These are phyloP conservation scores for Kodamaea neixiangensis DNA, from an alignment of 805 yeast genomes.

Conservation along the genomic window DNA sequence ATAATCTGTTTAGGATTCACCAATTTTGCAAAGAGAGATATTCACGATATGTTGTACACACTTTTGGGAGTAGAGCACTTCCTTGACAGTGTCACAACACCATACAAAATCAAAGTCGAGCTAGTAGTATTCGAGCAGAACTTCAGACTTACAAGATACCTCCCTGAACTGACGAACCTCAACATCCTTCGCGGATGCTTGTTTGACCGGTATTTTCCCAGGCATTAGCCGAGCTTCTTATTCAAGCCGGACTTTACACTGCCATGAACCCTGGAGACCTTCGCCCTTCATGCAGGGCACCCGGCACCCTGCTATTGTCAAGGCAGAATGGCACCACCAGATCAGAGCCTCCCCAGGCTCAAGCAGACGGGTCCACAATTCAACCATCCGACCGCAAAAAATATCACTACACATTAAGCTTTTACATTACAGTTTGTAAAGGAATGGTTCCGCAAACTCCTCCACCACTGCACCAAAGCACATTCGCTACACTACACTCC, in stretches of 20 bases:
- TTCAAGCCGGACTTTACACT: neutral
- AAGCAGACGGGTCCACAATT: neutral
- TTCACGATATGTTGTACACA: neutral
- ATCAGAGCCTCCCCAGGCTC: neutral
- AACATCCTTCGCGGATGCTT: neutral
- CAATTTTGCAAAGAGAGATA: conserved; percentile 2
- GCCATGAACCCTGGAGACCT: neutral
- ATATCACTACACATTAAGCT: neutral
- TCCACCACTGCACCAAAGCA: too few species aligned
- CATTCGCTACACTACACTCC: too few species aligned
- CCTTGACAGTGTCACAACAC: neutral
- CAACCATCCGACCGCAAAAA: neutral
- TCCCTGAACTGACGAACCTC: neutral
- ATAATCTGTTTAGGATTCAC: neutral
- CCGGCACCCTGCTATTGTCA: neutral
- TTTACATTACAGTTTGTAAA: neutral
- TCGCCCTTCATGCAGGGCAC: neutral
- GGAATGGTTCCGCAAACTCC: neutral
- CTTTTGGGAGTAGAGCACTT: conserved; percentile 1
- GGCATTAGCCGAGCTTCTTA: neutral
- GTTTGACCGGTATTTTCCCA: neutral
- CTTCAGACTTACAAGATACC: neutral
- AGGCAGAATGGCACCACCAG: neutral
- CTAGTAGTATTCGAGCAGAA: neutral
- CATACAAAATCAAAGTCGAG: neutral